Conservation (phyloP, 108 stramenopile genomes). For the Pseudonitzschia multistriata region DNA sequence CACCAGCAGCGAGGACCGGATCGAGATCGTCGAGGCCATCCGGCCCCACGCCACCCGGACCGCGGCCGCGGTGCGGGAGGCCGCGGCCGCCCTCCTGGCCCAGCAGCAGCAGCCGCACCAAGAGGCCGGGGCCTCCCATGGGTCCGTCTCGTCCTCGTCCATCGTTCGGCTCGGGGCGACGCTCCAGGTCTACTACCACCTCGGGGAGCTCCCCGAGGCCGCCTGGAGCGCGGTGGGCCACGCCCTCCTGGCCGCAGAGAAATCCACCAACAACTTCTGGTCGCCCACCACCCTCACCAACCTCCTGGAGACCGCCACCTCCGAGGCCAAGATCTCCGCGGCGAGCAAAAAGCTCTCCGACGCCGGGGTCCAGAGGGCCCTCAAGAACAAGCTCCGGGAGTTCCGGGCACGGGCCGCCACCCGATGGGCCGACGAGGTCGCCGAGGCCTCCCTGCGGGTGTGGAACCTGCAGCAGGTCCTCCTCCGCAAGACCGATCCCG, state of each 20-base stretch:
- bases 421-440: slow-evolving; percentile 54
- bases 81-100: slow-evolving; percentile 61
- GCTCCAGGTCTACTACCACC: slow-evolving; percentile 81
- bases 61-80: slow-evolving; percentile 50
- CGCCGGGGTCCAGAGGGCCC: slow-evolving; percentile 37
- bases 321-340: slow-evolving; percentile 44
- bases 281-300: slow-evolving; percentile 42
- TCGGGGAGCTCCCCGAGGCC: slow-evolving; percentile 78
- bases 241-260: slow-evolving; percentile 55
- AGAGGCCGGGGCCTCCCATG: neutral
- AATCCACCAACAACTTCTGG: slow-evolving; percentile 45
- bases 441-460: slow-evolving; percentile 62
- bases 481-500: slow-evolving; percentile 72
- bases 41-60: slow-evolving; percentile 39
- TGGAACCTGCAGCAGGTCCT: slow-evolving; percentile 82
- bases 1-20: slow-evolving; percentile 21
- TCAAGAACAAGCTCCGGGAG: slow-evolving; percentile 65
- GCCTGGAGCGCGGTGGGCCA: slow-evolving; percentile 71
- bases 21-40: slow-evolving; percentile 66
- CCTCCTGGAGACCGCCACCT: slow-evolving; percentile 43
- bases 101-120: slow-evolving; percentile 42
- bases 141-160: slow-evolving; percentile 26
- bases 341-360: slow-evolving; percentile 60
- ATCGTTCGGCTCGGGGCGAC: slow-evolving; percentile 64
- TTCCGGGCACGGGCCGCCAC: slow-evolving; percentile 53